Evolutionary conservation across 176 grass and related monocot species (phyloP).

Genomic region (Paspalum vaginatum): DNA sequence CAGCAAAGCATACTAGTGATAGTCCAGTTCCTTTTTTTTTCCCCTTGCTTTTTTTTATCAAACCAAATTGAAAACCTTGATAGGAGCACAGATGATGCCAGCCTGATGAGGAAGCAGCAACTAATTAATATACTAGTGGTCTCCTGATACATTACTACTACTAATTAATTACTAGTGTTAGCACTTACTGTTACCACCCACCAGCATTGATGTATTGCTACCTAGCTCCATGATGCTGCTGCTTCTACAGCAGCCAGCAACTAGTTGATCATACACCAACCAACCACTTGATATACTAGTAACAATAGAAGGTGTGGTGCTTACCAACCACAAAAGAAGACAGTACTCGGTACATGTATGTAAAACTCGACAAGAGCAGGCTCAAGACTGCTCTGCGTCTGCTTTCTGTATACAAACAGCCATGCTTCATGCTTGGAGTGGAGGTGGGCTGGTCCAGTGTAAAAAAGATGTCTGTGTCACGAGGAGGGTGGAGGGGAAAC

Average conservation of each 20-base stretch:
- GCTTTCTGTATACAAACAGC: slow-evolving; percentile 26
- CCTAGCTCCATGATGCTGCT: slow-evolving; percentile 9
- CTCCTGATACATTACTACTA: slow-evolving; percentile 33
- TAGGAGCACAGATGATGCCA: slow-evolving; percentile 36
- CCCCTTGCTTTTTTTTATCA: neutral
- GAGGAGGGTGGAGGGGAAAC: slow-evolving; percentile 33
- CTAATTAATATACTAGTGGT: slow-evolving; percentile 12
- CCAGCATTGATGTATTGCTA: slow-evolving; percentile 42
- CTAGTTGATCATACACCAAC: too few relatives aligned
- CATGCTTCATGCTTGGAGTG: neutral
- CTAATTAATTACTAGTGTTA: slow-evolving; percentile 28
- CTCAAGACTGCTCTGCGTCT: neutral
- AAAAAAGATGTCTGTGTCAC: slow-evolving; percentile 10
- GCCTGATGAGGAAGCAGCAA: slow-evolving; percentile 28
- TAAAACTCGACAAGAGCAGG: neutral
- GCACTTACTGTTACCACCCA: slow-evolving; percentile 11
- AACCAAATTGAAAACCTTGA: slow-evolving; percentile 20
- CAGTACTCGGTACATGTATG: neutral
- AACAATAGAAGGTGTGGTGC: slow-evolving; percentile 43
- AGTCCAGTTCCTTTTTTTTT: slow-evolving; percentile 27
- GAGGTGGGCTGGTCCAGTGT: neutral
- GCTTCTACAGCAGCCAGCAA: slow-evolving; percentile 1
- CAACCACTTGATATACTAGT: too few relatives aligned
- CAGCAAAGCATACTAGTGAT: slow-evolving; percentile 45
- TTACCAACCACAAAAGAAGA: slow-evolving; percentile 45